Conservation (phyloP, 108 stramenopile species). For the Fistulifera pelliculosa region DNA sequence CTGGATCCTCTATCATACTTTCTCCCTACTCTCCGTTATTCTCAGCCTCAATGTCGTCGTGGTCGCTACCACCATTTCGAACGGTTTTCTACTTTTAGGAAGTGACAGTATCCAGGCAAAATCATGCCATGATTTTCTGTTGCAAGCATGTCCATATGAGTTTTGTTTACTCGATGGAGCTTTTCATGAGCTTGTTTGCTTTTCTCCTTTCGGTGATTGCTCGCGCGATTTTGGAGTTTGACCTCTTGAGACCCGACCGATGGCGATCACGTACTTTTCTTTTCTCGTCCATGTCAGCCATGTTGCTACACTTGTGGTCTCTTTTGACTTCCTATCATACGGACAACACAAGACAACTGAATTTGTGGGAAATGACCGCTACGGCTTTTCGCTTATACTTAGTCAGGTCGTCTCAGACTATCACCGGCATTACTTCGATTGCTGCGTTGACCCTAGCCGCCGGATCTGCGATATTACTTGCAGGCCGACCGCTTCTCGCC, state of each 20-base stretch:
- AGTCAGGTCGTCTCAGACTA: too few relatives aligned
- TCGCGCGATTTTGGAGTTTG: constrained; percentile 25
- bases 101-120: neutral
- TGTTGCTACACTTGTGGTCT: constrained; percentile 10
- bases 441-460: too few relatives aligned
- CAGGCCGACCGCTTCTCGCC: too few relatives aligned
- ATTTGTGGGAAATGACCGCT: too few relatives aligned
- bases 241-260: constrained; percentile 13
- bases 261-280: neutral
- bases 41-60: constrained; percentile 18
- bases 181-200: constrained; percentile 17
- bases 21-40: constrained; percentile 18
- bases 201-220: constrained; percentile 15
- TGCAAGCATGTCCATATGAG: constrained; percentile 16
- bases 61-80: constrained; percentile 6
- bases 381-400: too few relatives aligned
- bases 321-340: constrained; percentile 6
- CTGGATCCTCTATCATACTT: constrained; percentile 14
- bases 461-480: too few relatives aligned
- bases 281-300: constrained; percentile 3
- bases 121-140: constrained; percentile 15
- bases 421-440: too few relatives aligned
- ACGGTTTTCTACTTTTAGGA: constrained; percentile 5
- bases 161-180: constrained; percentile 26
- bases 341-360: too few relatives aligned